phyloP scores from a whole-genome alignment of 1,284 basidiomycete genomes.

The Trichosporon coremiiforme region DNA sequence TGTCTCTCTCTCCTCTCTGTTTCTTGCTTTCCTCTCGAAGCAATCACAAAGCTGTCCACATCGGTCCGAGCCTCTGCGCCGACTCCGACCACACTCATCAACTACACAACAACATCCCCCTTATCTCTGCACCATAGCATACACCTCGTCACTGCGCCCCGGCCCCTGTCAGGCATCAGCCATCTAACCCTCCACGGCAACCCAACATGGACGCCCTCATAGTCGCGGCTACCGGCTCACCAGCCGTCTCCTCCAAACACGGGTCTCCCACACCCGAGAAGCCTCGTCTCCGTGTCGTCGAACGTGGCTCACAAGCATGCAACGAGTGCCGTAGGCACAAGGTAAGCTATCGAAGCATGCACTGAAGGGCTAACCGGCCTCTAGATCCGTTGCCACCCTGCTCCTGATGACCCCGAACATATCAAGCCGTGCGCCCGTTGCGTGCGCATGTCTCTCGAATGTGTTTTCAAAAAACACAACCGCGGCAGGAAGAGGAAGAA shows the following conservation, averaged over 20 bases:
- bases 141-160: background rate
- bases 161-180: background rate
- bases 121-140: background rate
- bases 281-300: conserved; percentile 39
- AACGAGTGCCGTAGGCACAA: conserved; percentile 45
- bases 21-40: background rate
- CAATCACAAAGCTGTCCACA: background rate
- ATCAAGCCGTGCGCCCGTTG: conserved; percentile 40
- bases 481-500: conserved; percentile 42
- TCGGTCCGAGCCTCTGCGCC: background rate
- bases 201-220: conserved; percentile 27
- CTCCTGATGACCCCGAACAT: conserved; percentile 41
- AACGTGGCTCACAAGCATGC: conserved; percentile 42
- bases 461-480: conserved; percentile 45
- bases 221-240: conserved; percentile 21
- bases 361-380: background rate
- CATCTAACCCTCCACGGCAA: conserved; percentile 7
- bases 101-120: background rate
- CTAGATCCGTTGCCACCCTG: conserved; percentile 46
- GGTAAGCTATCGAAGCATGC: conserved; percentile 24
- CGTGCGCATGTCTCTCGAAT: conserved; percentile 39
- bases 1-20: conserved; percentile 3
- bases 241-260: conserved; percentile 28
- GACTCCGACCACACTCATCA: background rate
- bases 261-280: conserved; percentile 29